Base-by-base conservation (phyloP, 2,329 filamentous ascomycete species). In the Pyrenochaeta sp. region DNA sequence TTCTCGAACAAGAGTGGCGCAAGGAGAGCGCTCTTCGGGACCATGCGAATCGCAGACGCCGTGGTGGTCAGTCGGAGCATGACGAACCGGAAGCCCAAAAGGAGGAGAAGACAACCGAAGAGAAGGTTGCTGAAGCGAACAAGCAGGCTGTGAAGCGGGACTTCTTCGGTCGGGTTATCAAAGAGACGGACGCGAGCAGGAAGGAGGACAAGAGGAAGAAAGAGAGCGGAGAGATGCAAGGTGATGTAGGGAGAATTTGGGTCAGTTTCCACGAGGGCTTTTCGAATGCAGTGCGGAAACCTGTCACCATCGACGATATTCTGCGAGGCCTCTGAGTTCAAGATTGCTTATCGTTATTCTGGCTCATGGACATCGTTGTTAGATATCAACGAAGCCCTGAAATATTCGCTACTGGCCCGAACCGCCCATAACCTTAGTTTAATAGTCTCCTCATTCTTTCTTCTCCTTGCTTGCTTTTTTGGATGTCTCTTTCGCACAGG, bases 231-330 rank as follows among this genome's bases (percentile, higher is more conserved):
- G 71, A 66, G 44, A 72, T 69, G 50, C 71, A 68, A 58, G 76
- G 71, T 39, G 77, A 81, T 54, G 84, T 84, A 47, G 84, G 82
- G 49, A 86, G 89, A 67, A 90, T 93, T 3, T 97, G 93, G 93
- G 88, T 96, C 42, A 94, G 88, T 62, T 97, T 89, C 76, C 89
- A 97, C 71, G 93, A 97, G 79, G 93, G 93, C 0, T 88, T 92
- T 74, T 95, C 92, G 54, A 97, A 97, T 83, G 93, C 93, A 10
- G 93, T 97, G 59, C 85, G 91, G 76, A 97, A 96, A 76, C 91
- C 92, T 2, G 88, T 97, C 61, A 91, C 91, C 8, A 76, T 97
- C 75, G 84, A 86, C 60, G 93, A 97, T 76, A 85, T 97, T 68
- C 79, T 97, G 82, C 83, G 82, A 54, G 89, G 86, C 2, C 72